Evolutionary conservation across 306 rosid genomes (phyloP).

Genomic region (Prunus campanulata): DNA sequence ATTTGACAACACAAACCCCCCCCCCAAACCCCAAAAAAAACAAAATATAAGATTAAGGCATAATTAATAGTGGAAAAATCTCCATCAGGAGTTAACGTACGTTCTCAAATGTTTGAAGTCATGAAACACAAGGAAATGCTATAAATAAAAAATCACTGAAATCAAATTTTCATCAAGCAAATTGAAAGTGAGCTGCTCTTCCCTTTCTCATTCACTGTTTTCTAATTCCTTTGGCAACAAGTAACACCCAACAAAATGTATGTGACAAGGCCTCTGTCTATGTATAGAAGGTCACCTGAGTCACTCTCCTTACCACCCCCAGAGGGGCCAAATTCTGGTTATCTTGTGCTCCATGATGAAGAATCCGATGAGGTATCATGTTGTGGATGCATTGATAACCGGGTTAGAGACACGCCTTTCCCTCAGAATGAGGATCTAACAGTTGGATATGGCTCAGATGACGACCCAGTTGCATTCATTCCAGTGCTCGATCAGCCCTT

Average conservation of each 20-base stretch:
- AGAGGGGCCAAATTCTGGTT: slow-evolving; percentile 69
- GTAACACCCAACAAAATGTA: slow-evolving; percentile 30
- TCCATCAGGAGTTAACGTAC: too few species aligned
- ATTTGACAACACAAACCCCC: too few species aligned
- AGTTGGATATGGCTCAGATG: slow-evolving; percentile 34
- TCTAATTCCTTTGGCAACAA: background rate
- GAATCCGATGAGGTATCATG: slow-evolving; percentile 31
- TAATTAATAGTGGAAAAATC: too few species aligned
- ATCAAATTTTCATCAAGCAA: background rate
- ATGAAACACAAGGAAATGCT: too few species aligned
- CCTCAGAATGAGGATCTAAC: slow-evolving; percentile 60
- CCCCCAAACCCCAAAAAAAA: rapidly evolving
- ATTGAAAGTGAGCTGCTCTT: background rate
- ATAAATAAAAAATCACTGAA: too few species aligned
- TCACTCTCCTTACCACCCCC: slow-evolving; percentile 31
- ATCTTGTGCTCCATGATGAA: slow-evolving; percentile 62
- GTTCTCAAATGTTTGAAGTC: too few species aligned
- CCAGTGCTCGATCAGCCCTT: slow-evolving; percentile 66
- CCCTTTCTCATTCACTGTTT: background rate
- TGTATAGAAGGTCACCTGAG: slow-evolving; percentile 32
- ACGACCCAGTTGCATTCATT: slow-evolving; percentile 40
- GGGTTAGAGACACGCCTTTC: slow-evolving; percentile 50
- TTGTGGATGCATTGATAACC: slow-evolving; percentile 37
- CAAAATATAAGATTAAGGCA: too few species aligned
- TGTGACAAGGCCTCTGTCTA: slow-evolving; percentile 63